Evolutionary conservation across 345 rosid species (phyloP).

Genomic region (Salix exigua): DNA sequence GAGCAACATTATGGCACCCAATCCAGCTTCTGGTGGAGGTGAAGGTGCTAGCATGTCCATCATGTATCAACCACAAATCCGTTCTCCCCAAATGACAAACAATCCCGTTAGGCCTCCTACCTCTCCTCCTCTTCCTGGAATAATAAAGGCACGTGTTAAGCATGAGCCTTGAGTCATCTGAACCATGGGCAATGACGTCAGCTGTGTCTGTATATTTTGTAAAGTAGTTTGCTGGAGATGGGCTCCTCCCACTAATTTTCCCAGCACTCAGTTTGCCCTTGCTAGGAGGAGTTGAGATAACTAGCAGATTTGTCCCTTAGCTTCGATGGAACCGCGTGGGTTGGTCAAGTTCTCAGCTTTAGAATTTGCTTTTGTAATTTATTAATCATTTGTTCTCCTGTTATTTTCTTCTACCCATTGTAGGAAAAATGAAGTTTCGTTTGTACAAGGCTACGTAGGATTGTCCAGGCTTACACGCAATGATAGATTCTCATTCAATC

Average conservation of each 20-base stretch:
- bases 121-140: conserved; percentile 62
- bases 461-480: conserved; percentile 26
- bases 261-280: conserved; percentile 9
- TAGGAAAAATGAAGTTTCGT: conserved; percentile 21
- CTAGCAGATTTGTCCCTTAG: conserved; percentile 17
- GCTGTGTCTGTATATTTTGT: conserved; percentile 62
- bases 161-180: conserved; percentile 53
- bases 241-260: conserved; percentile 6
- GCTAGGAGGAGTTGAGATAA: conserved; percentile 14
- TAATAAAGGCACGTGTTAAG: conserved; percentile 62
- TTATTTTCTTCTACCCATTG: background rate
- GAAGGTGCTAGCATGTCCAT: conserved; percentile 56
- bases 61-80: conserved; percentile 42
- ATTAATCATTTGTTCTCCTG: conserved; percentile 6
- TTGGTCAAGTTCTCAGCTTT: conserved; percentile 22
- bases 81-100: conserved; percentile 36
- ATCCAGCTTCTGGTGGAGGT: conserved; percentile 26
- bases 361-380: conserved; percentile 30
- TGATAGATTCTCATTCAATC: conserved; percentile 19
- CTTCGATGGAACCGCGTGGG: conserved; percentile 11
- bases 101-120: conserved; percentile 50
- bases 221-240: conserved; percentile 42
- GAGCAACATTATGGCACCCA: conserved; percentile 35
- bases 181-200: conserved; percentile 22
- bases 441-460: conserved; percentile 22